Base-by-base conservation (phyloP, 139 green algal species). In the Mesostigma viride region DNA sequence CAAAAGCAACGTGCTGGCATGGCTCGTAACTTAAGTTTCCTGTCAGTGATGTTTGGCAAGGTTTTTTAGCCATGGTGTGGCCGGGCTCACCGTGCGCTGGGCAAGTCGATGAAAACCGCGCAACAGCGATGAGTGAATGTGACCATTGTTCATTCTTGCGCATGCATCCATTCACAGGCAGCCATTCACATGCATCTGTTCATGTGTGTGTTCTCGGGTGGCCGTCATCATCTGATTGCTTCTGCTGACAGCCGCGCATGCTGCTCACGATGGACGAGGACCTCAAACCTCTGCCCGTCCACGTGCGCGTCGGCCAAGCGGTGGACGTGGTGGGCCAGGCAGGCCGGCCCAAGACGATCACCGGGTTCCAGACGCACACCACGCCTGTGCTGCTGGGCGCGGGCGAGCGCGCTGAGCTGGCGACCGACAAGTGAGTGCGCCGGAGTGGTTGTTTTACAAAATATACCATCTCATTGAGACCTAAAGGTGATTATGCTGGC, bases 321-420 rank as follows among this genome's bases (percentile, higher is more conserved):
- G 94, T 99, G 59, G 94, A 99, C 68, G 83, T 90, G 1, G 94
- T 99, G 56, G 94, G 91, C 5, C 93, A 97, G 75, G 90, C 91
- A 11, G 94, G 94, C n/a, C 69, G 87, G 53, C 94, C 94, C 35
- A 99, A 99, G 82, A 94, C 87, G 35, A 95, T 99, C 77, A 97
- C 94, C 33, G 88, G 86, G 4, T 86, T 86, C 83, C 92, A 98
- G 80, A 98, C 92, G 27, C 92, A 98, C 80, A 95, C 86, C 30
- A 97, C 92, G 0, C 92, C 92, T 2, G 92, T 98, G 62, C 82
- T 99, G 58, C 78, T 99, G 58, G 81, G 76, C 14, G 84, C 77
- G 14, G 89, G 91, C 2, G 93, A 99, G 75, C 79, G 93, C 11
- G 92, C 91, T 3, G 93, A 99, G 86, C 84, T 99, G 46, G 93